Conservation (phyloP, 2,329 filamentous ascomycete species). For the Cladobotryum mycophilum region DNA sequence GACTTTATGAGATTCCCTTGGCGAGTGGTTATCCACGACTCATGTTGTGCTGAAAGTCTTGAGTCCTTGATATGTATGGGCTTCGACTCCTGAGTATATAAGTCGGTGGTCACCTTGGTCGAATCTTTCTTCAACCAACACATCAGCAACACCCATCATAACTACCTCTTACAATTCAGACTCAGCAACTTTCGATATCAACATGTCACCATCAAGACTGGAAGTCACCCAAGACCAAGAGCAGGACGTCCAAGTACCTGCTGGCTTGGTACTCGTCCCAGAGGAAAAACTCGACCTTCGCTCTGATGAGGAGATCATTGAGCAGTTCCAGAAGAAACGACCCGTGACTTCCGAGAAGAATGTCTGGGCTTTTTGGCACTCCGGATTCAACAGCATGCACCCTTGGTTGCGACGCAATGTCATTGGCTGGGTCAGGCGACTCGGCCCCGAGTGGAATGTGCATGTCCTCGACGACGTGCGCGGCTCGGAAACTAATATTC, state of each 20-base stretch:
- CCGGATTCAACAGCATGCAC: constrained; percentile 27
- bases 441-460: constrained; percentile 31
- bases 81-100: no score
- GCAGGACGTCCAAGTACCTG: background rate
- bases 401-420: constrained; percentile 31
- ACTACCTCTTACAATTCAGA: no score
- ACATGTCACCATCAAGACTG: background rate
- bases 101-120: no score
- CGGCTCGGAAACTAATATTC: constrained; percentile 29
- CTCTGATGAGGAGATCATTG: constrained; percentile 26
- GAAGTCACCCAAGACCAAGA: background rate
- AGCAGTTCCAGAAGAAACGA: constrained; percentile 21
- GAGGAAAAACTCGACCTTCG: constrained; percentile 19
- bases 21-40: no score
- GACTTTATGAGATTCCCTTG: no score
- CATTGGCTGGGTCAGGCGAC: constrained; percentile 32
- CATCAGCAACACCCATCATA: no score
- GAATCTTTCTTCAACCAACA: no score
- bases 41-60: no score
- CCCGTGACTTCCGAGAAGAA: constrained; percentile 34
- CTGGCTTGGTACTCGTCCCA: constrained; percentile 4
- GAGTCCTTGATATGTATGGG: no score
- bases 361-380: constrained; percentile 38
- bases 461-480: constrained; percentile 33
- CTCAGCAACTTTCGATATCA: background rate